Evolutionary conservation across 331 rosid species (phyloP).

Genomic region (Quercus lobata): DNA sequence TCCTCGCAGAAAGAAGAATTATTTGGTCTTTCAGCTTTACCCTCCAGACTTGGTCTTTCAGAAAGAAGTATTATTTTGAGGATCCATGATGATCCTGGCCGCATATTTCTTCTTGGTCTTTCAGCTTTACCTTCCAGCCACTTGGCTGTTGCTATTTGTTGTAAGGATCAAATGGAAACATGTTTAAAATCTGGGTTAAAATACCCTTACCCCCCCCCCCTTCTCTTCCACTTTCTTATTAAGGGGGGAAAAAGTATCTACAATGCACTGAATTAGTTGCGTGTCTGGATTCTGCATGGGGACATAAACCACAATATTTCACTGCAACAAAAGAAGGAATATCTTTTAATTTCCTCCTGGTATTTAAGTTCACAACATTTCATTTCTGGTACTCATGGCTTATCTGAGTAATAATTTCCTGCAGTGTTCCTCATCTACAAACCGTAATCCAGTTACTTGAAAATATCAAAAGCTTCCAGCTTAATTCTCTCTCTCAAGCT

Average conservation of each 20-base stretch:
- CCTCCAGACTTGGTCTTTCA: neutral
- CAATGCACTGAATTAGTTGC: neutral
- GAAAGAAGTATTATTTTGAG: neutral
- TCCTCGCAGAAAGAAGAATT: neutral
- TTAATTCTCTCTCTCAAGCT: slow-evolving; percentile 47
- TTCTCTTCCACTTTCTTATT: no score
- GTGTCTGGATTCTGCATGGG: neutral
- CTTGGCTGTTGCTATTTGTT: neutral
- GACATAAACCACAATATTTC: neutral
- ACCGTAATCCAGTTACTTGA: slow-evolving; percentile 67
- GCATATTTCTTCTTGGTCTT: neutral
- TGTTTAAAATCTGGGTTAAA: neutral
- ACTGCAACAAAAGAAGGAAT: neutral
- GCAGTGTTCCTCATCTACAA: slow-evolving; percentile 71
- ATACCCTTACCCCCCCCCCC: no score
- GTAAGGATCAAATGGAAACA: neutral
- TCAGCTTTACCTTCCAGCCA: neutral
- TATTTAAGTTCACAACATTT: neutral
- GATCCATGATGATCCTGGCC: neutral
- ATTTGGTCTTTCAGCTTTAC: neutral
- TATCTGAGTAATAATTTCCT: slow-evolving; percentile 14
- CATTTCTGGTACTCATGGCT: neutral
- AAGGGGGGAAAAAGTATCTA: no score
- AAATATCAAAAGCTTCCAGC: slow-evolving; percentile 84
- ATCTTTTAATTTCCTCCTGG: neutral